phyloP scores from a whole-genome alignment of 495 filamentous ascomycete species.

The Cryomyces minteri region DNA sequence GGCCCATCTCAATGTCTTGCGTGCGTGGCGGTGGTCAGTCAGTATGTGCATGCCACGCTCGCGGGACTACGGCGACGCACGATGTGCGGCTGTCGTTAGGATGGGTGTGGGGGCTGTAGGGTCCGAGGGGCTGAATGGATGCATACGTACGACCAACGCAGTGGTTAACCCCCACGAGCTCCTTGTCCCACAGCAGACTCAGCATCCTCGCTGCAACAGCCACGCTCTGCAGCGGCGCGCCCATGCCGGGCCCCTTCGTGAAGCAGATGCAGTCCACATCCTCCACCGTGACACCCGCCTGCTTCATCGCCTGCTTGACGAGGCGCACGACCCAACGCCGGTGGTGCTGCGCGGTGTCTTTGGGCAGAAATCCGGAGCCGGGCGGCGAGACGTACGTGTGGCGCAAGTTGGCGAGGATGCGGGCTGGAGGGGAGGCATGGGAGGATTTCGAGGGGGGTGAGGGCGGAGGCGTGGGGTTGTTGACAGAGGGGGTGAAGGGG shows the following conservation, averaged over 20 bases:
- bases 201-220: constrained; percentile 73
- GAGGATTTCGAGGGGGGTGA: neutral
- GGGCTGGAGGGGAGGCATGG: constrained; percentile 23
- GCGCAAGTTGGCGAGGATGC: constrained; percentile 79
- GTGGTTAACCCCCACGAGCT: constrained; percentile 85
- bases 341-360: constrained; percentile 89
- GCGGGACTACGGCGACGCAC: too few species aligned
- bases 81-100: neutral
- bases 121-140: too few species aligned
- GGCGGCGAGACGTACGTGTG: constrained; percentile 87
- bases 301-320: constrained; percentile 54
- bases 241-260: constrained; percentile 92
- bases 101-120: neutral
- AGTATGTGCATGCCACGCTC: too few species aligned
- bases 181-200: constrained; percentile 69
- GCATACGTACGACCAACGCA: constrained; percentile 66
- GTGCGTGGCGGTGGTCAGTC: too few species aligned
- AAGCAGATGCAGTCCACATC: constrained; percentile 89
- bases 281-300: constrained; percentile 37
- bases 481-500: constrained; percentile 1
- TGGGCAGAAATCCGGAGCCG: constrained; percentile 87
- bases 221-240: constrained; percentile 77
- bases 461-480: neutral
- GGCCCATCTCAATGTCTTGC: constrained; percentile 86
- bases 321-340: constrained; percentile 65